Evolutionary conservation across 78 protist genomes (phyloP), one percentile per base, ranked within the genome.

Genomic region (Trichosphaerium sp.): DNA sequence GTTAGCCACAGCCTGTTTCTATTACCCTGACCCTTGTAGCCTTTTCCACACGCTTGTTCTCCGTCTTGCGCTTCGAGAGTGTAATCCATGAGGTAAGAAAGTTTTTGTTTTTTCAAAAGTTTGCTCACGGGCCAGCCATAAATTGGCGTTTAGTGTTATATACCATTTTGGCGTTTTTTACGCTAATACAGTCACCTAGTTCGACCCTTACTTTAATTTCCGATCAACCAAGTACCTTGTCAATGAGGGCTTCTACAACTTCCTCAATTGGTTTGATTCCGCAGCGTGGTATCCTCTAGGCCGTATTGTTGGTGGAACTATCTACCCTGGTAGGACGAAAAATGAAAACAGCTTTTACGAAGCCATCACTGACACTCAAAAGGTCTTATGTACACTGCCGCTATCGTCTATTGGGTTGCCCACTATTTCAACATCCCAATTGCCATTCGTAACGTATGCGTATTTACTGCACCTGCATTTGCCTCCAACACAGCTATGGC

Each of bases 231-330:
- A 77, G 26, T 80, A 92, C 61, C 85, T 97, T 31, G 95, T 92
- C 23, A 25, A 73, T 6, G 58, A 94, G 47, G 98, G 98, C 28
- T 65, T 75, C 52, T 40, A 76, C 63, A 71, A 83, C 42, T 96
- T 97, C 78, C 68, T 51, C 80, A 87, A 89, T 85, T 97, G 99
- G 99, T 95, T 91, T 61, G 98, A 92, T 77, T 80, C 87, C 25
- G 34, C 48, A 2, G 37, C 88, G 11, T 96, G 99, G 99, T 97
- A 95, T 60, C 99, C 99, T 15, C 81, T 97, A 4, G 99, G 99
- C 21, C 83, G 99, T 15, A 75, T 78, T 26, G 95, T 97, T 18
- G 99, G 99, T 43, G 83, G 85, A 39, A 97, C 99, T 15, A 74
- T 94, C 61, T 97, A 93, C 81, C 99, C 99, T 12, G 97, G 80